phyloP scores from a whole-genome alignment of 108 stramenopile species.

The Pseudonitzschia delicatissima region DNA sequence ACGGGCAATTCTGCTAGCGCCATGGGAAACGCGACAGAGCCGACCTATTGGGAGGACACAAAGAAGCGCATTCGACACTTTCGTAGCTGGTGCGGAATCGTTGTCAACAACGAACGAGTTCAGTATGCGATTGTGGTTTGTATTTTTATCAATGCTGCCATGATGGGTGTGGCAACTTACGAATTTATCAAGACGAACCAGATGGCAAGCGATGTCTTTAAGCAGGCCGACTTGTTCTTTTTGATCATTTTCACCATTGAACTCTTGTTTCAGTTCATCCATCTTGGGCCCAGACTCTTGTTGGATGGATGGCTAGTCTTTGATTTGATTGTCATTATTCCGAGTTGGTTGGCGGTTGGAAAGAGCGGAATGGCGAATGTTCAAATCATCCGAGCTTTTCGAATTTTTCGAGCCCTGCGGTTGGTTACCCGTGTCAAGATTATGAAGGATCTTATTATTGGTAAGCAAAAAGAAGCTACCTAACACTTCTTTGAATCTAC shows the following conservation, averaged over 20 bases:
- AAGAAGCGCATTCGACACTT: no score
- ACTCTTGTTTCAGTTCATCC: slow-evolving; percentile 54
- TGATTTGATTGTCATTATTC: slow-evolving; percentile 63
- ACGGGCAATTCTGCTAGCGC: no score
- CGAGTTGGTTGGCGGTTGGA: slow-evolving; percentile 35
- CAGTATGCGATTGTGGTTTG: slow-evolving; percentile 51
- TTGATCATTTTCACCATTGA: slow-evolving; percentile 71
- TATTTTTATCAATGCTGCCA: slow-evolving; percentile 64
- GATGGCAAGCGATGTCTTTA: slow-evolving; percentile 31
- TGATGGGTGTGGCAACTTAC: slow-evolving; percentile 81
- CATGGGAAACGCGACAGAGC: no score
- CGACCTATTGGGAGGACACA: no score
- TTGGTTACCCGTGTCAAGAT: slow-evolving; percentile 64
- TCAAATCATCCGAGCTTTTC: slow-evolving; percentile 74
- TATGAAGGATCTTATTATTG: slow-evolving; percentile 59
- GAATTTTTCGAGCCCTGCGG: slow-evolving; percentile 74
- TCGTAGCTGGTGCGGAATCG: slow-evolving; percentile 35
- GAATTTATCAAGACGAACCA: slow-evolving; percentile 45
- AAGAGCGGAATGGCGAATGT: slow-evolving; percentile 30
- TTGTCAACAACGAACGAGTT: slow-evolving; percentile 53
- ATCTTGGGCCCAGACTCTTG: slow-evolving; percentile 48
- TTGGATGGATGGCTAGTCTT: slow-evolving; percentile 70
- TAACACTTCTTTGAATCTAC: no score
- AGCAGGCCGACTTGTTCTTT: slow-evolving; percentile 46
- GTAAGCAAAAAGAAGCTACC: no score